Evolutionary conservation across 768 basidiomycete species (phyloP), one percentile per base, ranked within the genome.

Genomic region (Termitomyces sp.): DNA sequence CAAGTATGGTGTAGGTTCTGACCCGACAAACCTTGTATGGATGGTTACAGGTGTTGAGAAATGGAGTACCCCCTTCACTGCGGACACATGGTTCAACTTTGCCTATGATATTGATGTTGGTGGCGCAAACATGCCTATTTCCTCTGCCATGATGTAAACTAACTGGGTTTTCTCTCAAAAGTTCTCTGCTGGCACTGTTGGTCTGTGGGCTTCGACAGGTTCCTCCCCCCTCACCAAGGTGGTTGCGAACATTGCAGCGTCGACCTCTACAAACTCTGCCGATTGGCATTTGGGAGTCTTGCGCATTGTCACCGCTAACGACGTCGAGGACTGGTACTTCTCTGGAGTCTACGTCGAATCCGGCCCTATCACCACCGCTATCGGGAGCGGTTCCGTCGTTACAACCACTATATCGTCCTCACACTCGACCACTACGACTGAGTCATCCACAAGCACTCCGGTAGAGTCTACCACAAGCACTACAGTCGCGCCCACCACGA

Each of bases 241-340:
- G 51, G 76, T 75, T 29, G 62, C 73, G 31, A 79, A 80, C 68
- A 61, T 78, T 20, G 68, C 76, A 6, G 79, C 80, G 1, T 76
- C 76, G 24, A 77, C 83, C 0, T 82, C 76, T 12, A 85, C 84
- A 51, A 83, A 84, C 70, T 83, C 81, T 20, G 79, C 71, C 33
- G 83, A 84, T 68, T 86, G 75, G 73, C 85, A 85, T 70, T 72
- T 86, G 50, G 83, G 83, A 41, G 81, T 85, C 26, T 78, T 85
- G 36, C 80, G 82, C 57, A 70, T 86, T 59, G 73, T 78, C 22
- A 81, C 78, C 65, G 74, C 68, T 39, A 66, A 74, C 46, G 67
- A 68, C 33, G 67, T 76, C 10, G 83, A 84, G 66, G 80, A 85
- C 62, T 86, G 77, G 77, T 85, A 80, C 69, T 73, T 82, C 72